Percentiles rank a stretch among this genome's conserved stretches.
Evolutionary conservation across 768 basidiomycete species (phyloP).

Genomic region (Hericium erinaceus): DNA sequence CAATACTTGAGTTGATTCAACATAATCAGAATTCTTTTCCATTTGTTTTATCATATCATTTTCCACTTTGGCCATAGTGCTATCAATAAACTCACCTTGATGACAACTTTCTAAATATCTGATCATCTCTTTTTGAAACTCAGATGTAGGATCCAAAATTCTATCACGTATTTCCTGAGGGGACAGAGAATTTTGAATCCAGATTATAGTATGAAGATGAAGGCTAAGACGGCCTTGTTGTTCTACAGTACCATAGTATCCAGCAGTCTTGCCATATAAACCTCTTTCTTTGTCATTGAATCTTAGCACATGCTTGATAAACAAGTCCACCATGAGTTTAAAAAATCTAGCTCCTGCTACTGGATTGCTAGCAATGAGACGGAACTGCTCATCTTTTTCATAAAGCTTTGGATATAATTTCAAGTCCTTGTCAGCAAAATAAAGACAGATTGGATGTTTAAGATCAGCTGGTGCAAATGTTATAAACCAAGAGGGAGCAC

Average conservation of each 20-base stretch:
- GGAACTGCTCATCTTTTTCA: background rate
- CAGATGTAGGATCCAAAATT: constrained; percentile 3
- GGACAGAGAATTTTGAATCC: constrained; percentile 4
- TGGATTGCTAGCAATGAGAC: constrained; percentile 8
- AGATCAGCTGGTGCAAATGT: constrained; percentile 15
- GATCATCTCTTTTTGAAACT: constrained; percentile 7
- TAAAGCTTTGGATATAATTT: background rate
- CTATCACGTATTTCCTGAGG: constrained; percentile 14
- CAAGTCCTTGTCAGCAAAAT: constrained; percentile 10
- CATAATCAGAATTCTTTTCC: too few relatives aligned
- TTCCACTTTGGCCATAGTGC: background rate
- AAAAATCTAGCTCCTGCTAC: constrained; percentile 15
- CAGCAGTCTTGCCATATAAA: constrained; percentile 11
- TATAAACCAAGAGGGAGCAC: constrained; percentile 16
- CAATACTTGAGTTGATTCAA: too few relatives aligned
- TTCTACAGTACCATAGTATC: constrained; percentile 18
- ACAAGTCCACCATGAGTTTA: constrained; percentile 9
- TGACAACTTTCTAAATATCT: constrained; percentile 9
- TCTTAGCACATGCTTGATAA: constrained; percentile 8
- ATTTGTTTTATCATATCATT: too few relatives aligned
- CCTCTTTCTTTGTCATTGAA: background rate
- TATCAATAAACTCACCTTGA: constrained; percentile 10
- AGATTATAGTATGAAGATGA: constrained; percentile 16
- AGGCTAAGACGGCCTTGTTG: constrained; percentile 2
- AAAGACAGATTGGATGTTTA: constrained; percentile 13